Percentiles rank a stretch among this genome's conserved stretches.
Conservation (phyloP, 495 filamentous ascomycete species). For the Bacidia gigantensis region DNA sequence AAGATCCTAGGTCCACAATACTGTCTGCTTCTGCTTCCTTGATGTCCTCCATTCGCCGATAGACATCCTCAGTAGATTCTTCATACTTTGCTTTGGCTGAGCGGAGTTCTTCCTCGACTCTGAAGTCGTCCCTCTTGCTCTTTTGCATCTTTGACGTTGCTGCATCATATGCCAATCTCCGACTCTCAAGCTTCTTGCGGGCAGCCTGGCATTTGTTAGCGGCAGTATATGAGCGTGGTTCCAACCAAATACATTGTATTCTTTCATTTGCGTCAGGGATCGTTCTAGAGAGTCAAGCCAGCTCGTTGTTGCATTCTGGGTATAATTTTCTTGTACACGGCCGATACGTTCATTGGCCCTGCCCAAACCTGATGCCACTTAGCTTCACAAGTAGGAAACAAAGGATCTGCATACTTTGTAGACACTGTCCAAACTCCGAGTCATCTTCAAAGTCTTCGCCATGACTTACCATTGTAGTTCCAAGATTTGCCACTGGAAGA, state of each 20-base stretch:
- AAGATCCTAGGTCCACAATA: slow-evolving; percentile 62
- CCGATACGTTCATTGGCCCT: slow-evolving; percentile 79
- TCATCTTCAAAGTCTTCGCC: slow-evolving; percentile 88
- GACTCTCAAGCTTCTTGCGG: slow-evolving; percentile 87
- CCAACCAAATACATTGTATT: slow-evolving; percentile 59
- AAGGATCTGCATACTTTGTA: slow-evolving; percentile 48
- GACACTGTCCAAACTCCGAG: slow-evolving; percentile 84
- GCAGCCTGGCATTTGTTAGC: slow-evolving; percentile 40
- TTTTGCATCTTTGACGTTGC: slow-evolving; percentile 88
- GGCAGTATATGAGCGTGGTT: not conserved
- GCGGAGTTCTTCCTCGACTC: slow-evolving; percentile 84
- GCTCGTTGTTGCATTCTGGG: slow-evolving; percentile 63
- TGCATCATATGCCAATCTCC: slow-evolving; percentile 83
- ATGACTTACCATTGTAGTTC: slow-evolving; percentile 76
- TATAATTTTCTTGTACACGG: slow-evolving; percentile 74
- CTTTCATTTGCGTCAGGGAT: slow-evolving; percentile 89
- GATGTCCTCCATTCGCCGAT: slow-evolving; percentile 90
- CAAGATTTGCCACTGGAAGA: slow-evolving; percentile 67
- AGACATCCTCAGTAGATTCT: slow-evolving; percentile 86
- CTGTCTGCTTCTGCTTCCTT: slow-evolving; percentile 81
- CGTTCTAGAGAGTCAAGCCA: slow-evolving; percentile 90
- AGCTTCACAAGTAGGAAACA: not conserved
- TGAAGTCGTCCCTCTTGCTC: slow-evolving; percentile 82
- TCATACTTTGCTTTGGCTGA: slow-evolving; percentile 92
- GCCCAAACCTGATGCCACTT: slow-evolving; percentile 46